Percentiles rank a stretch among this genome's conserved stretches.
Evolutionary conservation across 176 grass and related monocot species (phyloP).

Genomic region (Leersia perrieri): DNA sequence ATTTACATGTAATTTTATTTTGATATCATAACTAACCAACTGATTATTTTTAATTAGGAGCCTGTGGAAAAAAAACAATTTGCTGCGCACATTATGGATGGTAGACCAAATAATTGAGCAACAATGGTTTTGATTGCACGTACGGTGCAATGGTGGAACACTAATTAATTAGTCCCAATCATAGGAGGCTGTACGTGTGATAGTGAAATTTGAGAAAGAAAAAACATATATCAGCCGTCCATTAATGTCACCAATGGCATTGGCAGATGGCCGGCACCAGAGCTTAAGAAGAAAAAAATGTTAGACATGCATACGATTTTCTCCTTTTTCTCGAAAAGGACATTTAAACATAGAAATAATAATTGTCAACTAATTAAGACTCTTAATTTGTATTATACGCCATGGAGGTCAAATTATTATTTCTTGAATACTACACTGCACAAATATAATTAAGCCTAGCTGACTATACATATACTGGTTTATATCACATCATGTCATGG

Average conservation of each 20-base stretch:
- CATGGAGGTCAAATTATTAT: constrained; percentile 14
- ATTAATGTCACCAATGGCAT: constrained; percentile 20
- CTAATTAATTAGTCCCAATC: constrained; percentile 14
- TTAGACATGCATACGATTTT: constrained; percentile 10
- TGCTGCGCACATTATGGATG: neutral
- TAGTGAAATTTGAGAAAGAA: constrained; percentile 10
- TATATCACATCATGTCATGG: constrained; percentile 27
- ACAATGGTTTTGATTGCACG: neutral
- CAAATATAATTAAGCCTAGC: neutral
- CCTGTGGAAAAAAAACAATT: neutral
- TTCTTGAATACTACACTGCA: neutral
- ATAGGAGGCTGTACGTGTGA: constrained; percentile 41
- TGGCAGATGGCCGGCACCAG: constrained; percentile 37
- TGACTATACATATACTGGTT: neutral
- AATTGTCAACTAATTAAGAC: constrained; percentile 1
- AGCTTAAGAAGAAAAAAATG: constrained; percentile 1
- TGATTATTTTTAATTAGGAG: too few species aligned
- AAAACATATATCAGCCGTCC: constrained; percentile 7
- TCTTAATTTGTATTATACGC: constrained; percentile 15
- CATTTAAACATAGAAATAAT: neutral
- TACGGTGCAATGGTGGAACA: neutral
- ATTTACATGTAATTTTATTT: neutral
- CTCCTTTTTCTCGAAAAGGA: constrained; percentile 41
- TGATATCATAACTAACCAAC: neutral
- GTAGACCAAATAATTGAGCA: neutral